Evolutionary conservation across 257 asterid species (phyloP), one percentile per base, ranked within the genome.

Genomic region (Solanum gandarillasii): DNA sequence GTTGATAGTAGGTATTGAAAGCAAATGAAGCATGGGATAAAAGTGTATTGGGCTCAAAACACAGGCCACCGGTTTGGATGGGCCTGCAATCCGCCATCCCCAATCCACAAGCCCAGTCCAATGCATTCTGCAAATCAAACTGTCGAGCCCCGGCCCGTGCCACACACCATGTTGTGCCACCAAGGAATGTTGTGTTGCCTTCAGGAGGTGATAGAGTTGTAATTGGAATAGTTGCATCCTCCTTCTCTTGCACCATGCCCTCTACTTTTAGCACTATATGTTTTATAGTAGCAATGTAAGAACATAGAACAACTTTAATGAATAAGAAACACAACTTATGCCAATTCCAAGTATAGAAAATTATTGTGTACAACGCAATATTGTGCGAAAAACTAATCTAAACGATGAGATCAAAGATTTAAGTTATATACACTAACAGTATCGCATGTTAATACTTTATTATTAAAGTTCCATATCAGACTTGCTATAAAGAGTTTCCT

Each of bases 61-160:
- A 96, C n/a, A 91, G 93, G n/a, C 99, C 99, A 7, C 92, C 94
- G 2, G 88, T 23, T 82, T 89, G 96, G 87, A 96, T 96, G 20
- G 96, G 93, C 3, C 89, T 46, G 46, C 98, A 95, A 82, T 96
- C 93, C 0, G 95, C 93, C 81, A 60, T 87, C 0, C 98, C 98
- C 6, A 72, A 38, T 1, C 99, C 98, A 58, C 99, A 96, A 0
- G 98, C 99, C 99, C 98, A 96, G 89, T 96, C 97, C 90, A 96
- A 84, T 4, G 99, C 98, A 2, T 87, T 86, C 91, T 96, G 94
- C 71, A 96, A 67, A 85, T 96, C 95, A 12, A 60, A 43, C 23
- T 79, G 91, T 2, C 95, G 86, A 10, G 88, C 93, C 7, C 93
- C 96, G 43, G 92, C 83, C 34, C 93, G 93, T 67, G 98, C 99